phyloP scores from a whole-genome alignment of 1,284 basidiomycete genomes.

The Rhodotorula sp. region DNA sequence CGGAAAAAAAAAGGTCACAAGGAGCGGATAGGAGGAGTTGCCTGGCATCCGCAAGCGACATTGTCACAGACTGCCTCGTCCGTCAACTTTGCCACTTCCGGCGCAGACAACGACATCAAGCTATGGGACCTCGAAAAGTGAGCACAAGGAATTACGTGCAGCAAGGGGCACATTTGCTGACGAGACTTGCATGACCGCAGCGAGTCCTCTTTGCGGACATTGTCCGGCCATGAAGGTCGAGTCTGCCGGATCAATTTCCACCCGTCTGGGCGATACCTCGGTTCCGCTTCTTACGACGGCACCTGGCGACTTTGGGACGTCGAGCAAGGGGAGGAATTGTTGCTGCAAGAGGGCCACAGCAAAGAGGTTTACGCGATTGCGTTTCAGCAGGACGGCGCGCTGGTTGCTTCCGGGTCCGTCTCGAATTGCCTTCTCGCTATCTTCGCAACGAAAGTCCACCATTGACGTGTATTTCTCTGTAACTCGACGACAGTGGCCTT shows the following conservation, averaged over 20 bases:
- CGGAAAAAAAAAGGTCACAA: conserved; percentile 68
- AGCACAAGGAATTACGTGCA: conserved; percentile 29
- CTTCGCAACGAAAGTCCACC: not conserved
- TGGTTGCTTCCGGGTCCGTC: conserved; percentile 83
- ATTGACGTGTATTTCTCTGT: not conserved
- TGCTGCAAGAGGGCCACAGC: conserved; percentile 94
- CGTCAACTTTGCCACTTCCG: conserved; percentile 87
- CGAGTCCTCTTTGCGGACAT: conserved; percentile 71
- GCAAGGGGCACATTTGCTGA: not conserved
- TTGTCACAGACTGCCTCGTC: conserved; percentile 65
- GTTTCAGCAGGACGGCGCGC: conserved; percentile 91
- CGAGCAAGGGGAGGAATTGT: conserved; percentile 70
- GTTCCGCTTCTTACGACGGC: conserved; percentile 93
- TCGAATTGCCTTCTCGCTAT: not conserved
- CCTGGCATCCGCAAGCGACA: conserved; percentile 95
- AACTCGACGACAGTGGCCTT: conserved; percentile 66
- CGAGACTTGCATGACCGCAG: conserved; percentile 50
- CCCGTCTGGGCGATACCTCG: conserved; percentile 87
- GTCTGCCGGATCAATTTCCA: conserved; percentile 94
- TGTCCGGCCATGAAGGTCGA: conserved; percentile 85
- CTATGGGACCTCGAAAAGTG: conserved; percentile 86
- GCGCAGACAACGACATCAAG: conserved; percentile 78
- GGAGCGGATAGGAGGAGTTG: conserved; percentile 89
- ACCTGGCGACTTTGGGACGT: conserved; percentile 99
- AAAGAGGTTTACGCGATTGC: conserved; percentile 94